phyloP scores from a whole-genome alignment of 441 rosid genomes.

The Dalechampia spathulata region DNA sequence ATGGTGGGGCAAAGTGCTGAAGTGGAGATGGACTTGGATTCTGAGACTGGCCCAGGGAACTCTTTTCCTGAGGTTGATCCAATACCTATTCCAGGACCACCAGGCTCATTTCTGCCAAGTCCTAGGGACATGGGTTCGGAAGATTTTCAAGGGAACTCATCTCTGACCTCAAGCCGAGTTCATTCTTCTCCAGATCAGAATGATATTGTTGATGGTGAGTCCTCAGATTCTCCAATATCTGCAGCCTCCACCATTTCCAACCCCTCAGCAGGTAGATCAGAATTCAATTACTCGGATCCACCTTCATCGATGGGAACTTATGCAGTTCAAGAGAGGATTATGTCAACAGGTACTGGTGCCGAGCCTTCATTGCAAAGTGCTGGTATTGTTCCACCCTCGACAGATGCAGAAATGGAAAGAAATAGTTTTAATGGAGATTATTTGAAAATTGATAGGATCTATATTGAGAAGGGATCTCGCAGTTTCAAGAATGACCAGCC shows the following conservation, averaged over 20 bases:
- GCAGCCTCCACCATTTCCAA: constrained; percentile 59
- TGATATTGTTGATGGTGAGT: constrained; percentile 43
- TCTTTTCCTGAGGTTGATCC: constrained; percentile 78
- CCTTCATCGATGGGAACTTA: constrained; percentile 29
- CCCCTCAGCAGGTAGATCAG: constrained; percentile 33
- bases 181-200: constrained; percentile 67
- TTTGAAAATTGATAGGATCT: constrained; percentile 23
- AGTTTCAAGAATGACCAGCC: constrained; percentile 53
- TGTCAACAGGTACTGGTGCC: constrained; percentile 20
- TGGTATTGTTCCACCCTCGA: constrained; percentile 25
- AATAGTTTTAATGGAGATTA: constrained; percentile 24
- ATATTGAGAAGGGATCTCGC: constrained; percentile 44
- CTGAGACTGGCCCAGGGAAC: constrained; percentile 37
- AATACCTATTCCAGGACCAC: constrained; percentile 96
- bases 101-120: constrained; percentile 92
- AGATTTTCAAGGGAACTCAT: constrained; percentile 81
- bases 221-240: constrained; percentile 80
- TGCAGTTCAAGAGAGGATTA: constrained; percentile 28
- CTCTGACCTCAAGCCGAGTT: constrained; percentile 60
- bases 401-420: constrained; percentile 34
- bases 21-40: constrained; percentile 32
- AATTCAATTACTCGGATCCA: constrained; percentile 31
- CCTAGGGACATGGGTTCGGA: constrained; percentile 77
- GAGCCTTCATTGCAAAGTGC: constrained; percentile 30
- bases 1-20: constrained; percentile 26